These are phyloP conservation scores for Wickerhamiella allomyrinae DNA, from an alignment of 805 yeast genomes.

Conservation along the genomic window DNA sequence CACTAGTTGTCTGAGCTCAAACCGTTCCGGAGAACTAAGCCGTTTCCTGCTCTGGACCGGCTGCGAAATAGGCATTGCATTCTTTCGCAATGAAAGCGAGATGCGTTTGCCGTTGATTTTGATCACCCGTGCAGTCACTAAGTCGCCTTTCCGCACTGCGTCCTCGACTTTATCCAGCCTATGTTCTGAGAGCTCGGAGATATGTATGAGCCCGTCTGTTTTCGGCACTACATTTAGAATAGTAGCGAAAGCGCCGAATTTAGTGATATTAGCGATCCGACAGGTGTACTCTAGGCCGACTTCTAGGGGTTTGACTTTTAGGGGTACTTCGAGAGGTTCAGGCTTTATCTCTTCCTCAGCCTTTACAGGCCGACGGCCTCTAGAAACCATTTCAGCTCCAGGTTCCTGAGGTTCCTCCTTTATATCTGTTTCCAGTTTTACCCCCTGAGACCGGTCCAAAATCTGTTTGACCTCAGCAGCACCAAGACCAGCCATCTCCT, in stretches of 20 bases:
- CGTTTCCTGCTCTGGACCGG: constrained; percentile 25
- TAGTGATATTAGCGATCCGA: constrained; percentile 39
- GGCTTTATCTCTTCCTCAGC: too few species aligned
- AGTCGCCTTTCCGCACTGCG: constrained; percentile 39
- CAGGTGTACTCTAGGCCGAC: constrained; percentile 46
- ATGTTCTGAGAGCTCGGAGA: constrained; percentile 44
- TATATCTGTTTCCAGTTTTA: too few species aligned
- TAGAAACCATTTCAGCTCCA: too few species aligned
- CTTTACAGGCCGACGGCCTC: too few species aligned
- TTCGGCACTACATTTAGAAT: constrained; percentile 27
- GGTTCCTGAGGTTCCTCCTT: too few species aligned
- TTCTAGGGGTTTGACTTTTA: too few species aligned
- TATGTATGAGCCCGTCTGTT: constrained; percentile 42
- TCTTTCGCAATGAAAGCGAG: constrained; percentile 49
- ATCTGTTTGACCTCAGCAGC: constrained; percentile 2
- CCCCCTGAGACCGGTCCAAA: constrained; percentile 4
- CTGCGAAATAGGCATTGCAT: constrained; percentile 35
- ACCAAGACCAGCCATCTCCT: constrained; percentile 25
- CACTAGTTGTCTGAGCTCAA: constrained; percentile 78
- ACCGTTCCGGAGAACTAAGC: constrained; percentile 71
- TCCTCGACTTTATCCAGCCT: constrained; percentile 48
- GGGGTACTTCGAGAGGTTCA: too few species aligned
- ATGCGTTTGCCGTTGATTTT: constrained; percentile 31
- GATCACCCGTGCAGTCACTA: constrained; percentile 48
- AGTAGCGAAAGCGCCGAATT: constrained; percentile 68